phyloP scores from a whole-genome alignment of 176 grass and related monocot species.

The Ananas comosus region DNA sequence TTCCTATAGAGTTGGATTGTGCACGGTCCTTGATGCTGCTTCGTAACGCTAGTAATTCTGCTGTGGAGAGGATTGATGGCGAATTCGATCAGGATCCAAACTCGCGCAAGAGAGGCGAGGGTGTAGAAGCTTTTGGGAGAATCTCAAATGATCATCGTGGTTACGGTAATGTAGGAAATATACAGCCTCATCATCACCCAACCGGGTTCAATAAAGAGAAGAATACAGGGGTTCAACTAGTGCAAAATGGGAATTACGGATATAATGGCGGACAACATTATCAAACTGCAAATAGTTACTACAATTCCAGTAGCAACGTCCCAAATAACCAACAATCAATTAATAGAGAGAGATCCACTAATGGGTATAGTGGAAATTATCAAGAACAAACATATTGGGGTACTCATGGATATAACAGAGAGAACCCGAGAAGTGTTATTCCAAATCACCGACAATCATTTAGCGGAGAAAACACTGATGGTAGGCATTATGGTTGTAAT shows the following conservation, averaged over 20 bases:
- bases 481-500: conserved; percentile 25
- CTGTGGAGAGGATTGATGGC: conserved; percentile 31
- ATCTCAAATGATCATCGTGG: conserved; percentile 19
- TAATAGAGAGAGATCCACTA: conserved; percentile 18
- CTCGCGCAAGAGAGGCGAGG: conserved; percentile 1
- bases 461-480: conserved; percentile 7
- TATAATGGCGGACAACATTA: conserved; percentile 23
- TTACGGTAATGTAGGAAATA: conserved; percentile 18
- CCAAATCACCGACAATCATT: conserved; percentile 22
- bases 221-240: not conserved
- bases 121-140: conserved; percentile 2
- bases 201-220: not conserved
- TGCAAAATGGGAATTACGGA: conserved; percentile 16
- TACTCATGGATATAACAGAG: conserved; percentile 12
- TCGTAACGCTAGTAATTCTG: conserved; percentile 22
- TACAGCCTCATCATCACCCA: conserved; percentile 1
- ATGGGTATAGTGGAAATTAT: conserved; percentile 15
- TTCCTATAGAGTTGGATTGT: conserved; percentile 26
- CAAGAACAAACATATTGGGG: not conserved
- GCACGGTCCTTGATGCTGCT: conserved; percentile 13
- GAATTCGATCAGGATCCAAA: conserved; percentile 23
- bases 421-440: conserved; percentile 20
- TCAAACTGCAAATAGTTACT: conserved; percentile 17
- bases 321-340: conserved; percentile 19
- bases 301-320: conserved; percentile 8